Percentiles rank a stretch among this genome's conserved stretches.
These are phyloP conservation scores for Chenopodium quinoa DNA, from an alignment of 148 eudicot species.

Conservation along the genomic window DNA sequence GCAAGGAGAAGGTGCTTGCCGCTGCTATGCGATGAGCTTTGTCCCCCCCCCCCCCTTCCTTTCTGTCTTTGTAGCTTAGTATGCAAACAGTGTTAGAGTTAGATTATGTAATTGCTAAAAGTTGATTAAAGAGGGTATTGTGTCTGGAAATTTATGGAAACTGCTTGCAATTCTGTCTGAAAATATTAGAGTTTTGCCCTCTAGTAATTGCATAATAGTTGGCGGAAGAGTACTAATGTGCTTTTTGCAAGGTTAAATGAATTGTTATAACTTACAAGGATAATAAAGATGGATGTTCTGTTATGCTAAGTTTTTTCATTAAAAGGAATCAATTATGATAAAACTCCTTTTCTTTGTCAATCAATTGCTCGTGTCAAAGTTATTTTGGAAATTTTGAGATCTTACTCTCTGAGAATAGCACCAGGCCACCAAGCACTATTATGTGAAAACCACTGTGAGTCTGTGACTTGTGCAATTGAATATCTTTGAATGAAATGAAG, in stretches of 20 bases:
- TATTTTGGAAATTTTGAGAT: background rate
- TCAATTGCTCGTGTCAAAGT: background rate
- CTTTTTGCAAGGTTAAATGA: background rate
- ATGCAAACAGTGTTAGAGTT: background rate
- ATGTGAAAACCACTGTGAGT: background rate
- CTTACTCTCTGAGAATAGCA: background rate
- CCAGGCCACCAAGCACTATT: too few species aligned
- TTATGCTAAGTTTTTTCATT: background rate
- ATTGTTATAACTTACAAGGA: background rate
- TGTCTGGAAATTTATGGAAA: background rate
- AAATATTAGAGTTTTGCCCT: background rate
- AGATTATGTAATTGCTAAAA: background rate
- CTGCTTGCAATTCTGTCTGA: background rate
- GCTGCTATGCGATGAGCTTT: background rate
- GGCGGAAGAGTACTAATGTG: background rate
- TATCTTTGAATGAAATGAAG: background rate
- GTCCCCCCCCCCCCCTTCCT: background rate
- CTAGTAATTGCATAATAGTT: background rate
- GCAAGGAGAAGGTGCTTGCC: background rate
- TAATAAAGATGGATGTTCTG: background rate
- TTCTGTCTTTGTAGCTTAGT: background rate
- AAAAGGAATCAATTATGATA: background rate
- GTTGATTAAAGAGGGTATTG: background rate
- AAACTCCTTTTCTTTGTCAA: background rate
- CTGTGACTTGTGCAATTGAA: background rate